Evolutionary conservation across 345 rosid genomes (phyloP), one percentile per base, ranked within the genome.

Genomic region (Aquilaria malaccensis): DNA sequence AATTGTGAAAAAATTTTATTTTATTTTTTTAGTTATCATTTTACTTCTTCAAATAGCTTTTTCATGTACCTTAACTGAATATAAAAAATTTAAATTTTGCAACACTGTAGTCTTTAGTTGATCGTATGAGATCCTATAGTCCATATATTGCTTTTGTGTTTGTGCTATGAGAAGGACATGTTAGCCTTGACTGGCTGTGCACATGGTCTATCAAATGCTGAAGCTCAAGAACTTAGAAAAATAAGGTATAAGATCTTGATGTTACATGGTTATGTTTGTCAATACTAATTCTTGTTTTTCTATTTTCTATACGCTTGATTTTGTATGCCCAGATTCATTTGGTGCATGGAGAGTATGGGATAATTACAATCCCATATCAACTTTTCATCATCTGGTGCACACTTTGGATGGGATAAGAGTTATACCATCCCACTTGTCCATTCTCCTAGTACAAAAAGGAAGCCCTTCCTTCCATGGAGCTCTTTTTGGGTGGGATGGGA

Each of bases 171-270:
- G 83, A 93, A 87, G 78, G 97, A 89, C 57, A 84, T 93, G 94
- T 81, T 89, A 60, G 91, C 98, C 30, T 93, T 93, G 52, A 87
- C 87, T 12, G 94, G 97, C 53, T 93, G 98, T 73, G 84, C 86
- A 2, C 85, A 89, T 45, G 96, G 78, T 76, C 76, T 89, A 66
- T 83, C 94, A 30, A 61, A 78, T 59, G 54, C 64, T 60, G 96
- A 93, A 82, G 90, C 96, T 59, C 81, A 83, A 67, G 98, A 89
- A 71, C 74, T 93, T 10, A 84, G 74, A 72, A 22, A 22, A 22
- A 22, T 22, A 22, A 22, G 22, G 22, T 22, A 22, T 22, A 22
- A 22, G 22, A 22, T 22, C 22, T 22, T 22, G 22, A 22, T 22
- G 22, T 22, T 22, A 22, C 22, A 22, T 22, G 22, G 1, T 22